Base-by-base conservation (phyloP, 2,329 filamentous ascomycete species). In the Fusarium incarnatum region DNA sequence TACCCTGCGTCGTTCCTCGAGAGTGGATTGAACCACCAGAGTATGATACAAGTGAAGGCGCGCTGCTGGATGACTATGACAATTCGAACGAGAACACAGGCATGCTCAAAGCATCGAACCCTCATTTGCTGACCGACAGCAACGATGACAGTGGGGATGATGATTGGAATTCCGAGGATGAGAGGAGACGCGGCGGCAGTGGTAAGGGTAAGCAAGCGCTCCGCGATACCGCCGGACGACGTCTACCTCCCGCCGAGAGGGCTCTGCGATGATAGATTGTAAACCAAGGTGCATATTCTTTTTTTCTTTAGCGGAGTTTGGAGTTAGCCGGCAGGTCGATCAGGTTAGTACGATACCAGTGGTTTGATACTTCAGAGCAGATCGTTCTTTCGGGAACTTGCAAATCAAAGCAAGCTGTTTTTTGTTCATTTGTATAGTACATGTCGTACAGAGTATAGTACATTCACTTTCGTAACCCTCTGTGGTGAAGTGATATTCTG, bases 11-110 rank as follows among this genome's bases (percentile, higher is more conserved):
- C 22, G 92, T 97, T 48, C 93, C 93, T 15, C 86, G 87, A 65
- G 92, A 94, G 76, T 96, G 93, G 93, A 88, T 96, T 68, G 88
- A 91, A 47, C 90, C 92, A 52, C 93, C 93, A 3, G 92, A 94
- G 73, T 91, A 89, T 75, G 91, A 93, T 64, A 90, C 87, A 18
- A 89, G 88, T 34, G 91, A 93, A 65, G 92, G 91, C 64, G 90
- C 89, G 76, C 82, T 93, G 63, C 79, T 94, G 57, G 87, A 89
- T 40, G 84, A 86, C 53, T 83, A 87, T 60, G 82, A 85, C 20
- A 78, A 82, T 25, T 77, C 81, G 47, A 79, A 85, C 67, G 90
- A 89, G 81, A 83, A 83, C 72, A 85, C 85, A 62, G 84, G 83
- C 65, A 92, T 90, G 89, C 80, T 91, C 56, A 81, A 83, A 48